Evolutionary conservation across 1,284 basidiomycete species (phyloP).

Genomic region (Pseudozyma sp.): DNA sequence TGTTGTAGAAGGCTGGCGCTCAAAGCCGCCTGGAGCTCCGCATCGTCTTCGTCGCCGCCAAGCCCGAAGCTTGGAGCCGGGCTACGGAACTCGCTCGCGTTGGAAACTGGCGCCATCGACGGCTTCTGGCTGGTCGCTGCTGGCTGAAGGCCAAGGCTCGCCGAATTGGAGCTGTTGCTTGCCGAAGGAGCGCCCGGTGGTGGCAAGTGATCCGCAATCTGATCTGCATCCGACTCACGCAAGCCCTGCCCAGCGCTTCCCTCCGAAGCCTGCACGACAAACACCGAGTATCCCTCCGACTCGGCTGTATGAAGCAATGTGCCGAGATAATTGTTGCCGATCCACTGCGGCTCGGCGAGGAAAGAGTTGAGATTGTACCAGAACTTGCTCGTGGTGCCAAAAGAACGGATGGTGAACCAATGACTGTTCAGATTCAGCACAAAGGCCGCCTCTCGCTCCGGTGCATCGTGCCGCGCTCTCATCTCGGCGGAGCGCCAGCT

Average conservation of each 20-base stretch:
- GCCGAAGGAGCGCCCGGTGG: slow-evolving; percentile 25
- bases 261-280: slow-evolving; percentile 52
- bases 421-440: slow-evolving; percentile 65
- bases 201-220: slow-evolving; percentile 56
- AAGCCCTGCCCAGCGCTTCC: slow-evolving; percentile 33
- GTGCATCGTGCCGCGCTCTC: slow-evolving; percentile 38
- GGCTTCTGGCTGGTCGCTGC: slow-evolving; percentile 3
- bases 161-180: slow-evolving; percentile 1
- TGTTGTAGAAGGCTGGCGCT: slow-evolving; percentile 51
- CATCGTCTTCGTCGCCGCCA: slow-evolving; percentile 32
- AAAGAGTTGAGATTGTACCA: slow-evolving; percentile 68
- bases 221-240: slow-evolving; percentile 50
- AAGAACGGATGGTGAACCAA: slow-evolving; percentile 65
- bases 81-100: background rate
- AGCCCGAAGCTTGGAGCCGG: slow-evolving; percentile 15
- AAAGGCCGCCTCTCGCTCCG: slow-evolving; percentile 64
- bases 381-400: slow-evolving; percentile 48
- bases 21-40: slow-evolving; percentile 61
- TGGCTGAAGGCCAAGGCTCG: slow-evolving; percentile 33
- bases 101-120: slow-evolving; percentile 3
- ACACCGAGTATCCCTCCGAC: slow-evolving; percentile 63
- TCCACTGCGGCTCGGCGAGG: slow-evolving; percentile 56
- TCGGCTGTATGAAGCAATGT: slow-evolving; percentile 62
- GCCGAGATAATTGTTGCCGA: slow-evolving; percentile 61
- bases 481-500: slow-evolving; percentile 50